Evolutionary conservation across 2,329 filamentous ascomycete species (phyloP).

Genomic region (Amylocarpus encephaloides): DNA sequence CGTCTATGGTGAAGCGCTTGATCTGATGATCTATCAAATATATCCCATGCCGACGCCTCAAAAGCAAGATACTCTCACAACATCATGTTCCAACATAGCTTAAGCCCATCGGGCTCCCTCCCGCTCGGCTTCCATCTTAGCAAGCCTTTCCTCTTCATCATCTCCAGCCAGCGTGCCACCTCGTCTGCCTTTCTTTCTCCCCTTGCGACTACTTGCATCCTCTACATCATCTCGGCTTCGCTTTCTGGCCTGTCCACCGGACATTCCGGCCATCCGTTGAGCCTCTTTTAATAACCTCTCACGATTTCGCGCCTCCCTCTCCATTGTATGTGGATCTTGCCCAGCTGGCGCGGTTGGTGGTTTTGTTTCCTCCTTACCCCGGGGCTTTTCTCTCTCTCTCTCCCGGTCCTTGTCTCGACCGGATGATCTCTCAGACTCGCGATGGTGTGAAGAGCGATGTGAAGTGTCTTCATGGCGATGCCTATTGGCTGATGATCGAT

Average conservation of each 20-base stretch:
- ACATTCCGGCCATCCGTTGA: constrained; percentile 54
- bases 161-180: constrained; percentile 21
- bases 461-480: constrained; percentile 16
- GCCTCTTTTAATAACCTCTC: constrained; percentile 64
- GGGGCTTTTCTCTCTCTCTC: constrained; percentile 35
- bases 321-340: constrained; percentile 49
- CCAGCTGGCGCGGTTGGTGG: constrained; percentile 9
- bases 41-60: too few species aligned
- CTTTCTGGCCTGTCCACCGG: constrained; percentile 33
- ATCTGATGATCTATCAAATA: neutral
- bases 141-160: constrained; percentile 30
- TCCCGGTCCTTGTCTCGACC: constrained; percentile 35
- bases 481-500: constrained; percentile 27
- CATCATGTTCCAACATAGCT: neutral
- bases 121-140: constrained; percentile 51
- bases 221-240: constrained; percentile 44
- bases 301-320: constrained; percentile 60
- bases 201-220: constrained; percentile 38
- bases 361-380: constrained; percentile 7
- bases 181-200: constrained; percentile 37
- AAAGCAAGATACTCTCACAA: too few species aligned
- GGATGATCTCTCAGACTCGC: constrained; percentile 29
- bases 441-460: constrained; percentile 38
- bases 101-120: constrained; percentile 39
- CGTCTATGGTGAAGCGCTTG: too few species aligned